Conservation (phyloP, 2,329 filamentous ascomycete genomes). For the Aspergillus cejpii region DNA sequence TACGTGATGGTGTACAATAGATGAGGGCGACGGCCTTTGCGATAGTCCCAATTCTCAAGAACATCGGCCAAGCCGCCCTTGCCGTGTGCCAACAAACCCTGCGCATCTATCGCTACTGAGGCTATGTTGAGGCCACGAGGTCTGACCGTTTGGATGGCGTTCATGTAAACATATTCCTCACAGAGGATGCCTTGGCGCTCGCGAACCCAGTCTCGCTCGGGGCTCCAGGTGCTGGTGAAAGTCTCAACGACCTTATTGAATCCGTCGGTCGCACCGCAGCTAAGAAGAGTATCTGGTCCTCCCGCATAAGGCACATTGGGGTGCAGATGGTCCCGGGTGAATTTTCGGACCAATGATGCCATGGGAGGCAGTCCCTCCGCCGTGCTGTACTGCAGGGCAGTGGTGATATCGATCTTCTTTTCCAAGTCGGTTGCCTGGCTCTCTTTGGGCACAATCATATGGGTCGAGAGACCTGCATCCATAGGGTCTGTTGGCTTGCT, state of each 20-base stretch:
- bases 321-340: conserved; percentile 68
- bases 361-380: conserved; percentile 75
- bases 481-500: conserved; percentile 32
- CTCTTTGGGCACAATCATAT: conserved; percentile 66
- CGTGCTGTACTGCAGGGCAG: conserved; percentile 81
- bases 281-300: conserved; percentile 71
- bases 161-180: conserved; percentile 77
- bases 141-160: conserved; percentile 59
- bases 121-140: conserved; percentile 68
- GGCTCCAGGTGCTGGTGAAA: conserved; percentile 68
- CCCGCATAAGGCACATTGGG: conserved; percentile 71
- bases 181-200: conserved; percentile 70
- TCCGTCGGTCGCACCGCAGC: conserved; percentile 78
- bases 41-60: conserved; percentile 72
- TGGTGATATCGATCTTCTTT: conserved; percentile 70
- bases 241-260: conserved; percentile 70
- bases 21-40: conserved; percentile 68
- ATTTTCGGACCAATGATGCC: conserved; percentile 69
- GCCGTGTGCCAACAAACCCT: conserved; percentile 71
- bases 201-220: conserved; percentile 58
- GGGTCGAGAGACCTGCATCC: conserved; percentile 38
- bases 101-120: conserved; percentile 66
- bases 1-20: conserved; percentile 85
- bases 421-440: conserved; percentile 52
- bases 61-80: conserved; percentile 70